Base-by-base conservation (phyloP, 2,329 filamentous ascomycete species). In the Aspergillus latus region DNA sequence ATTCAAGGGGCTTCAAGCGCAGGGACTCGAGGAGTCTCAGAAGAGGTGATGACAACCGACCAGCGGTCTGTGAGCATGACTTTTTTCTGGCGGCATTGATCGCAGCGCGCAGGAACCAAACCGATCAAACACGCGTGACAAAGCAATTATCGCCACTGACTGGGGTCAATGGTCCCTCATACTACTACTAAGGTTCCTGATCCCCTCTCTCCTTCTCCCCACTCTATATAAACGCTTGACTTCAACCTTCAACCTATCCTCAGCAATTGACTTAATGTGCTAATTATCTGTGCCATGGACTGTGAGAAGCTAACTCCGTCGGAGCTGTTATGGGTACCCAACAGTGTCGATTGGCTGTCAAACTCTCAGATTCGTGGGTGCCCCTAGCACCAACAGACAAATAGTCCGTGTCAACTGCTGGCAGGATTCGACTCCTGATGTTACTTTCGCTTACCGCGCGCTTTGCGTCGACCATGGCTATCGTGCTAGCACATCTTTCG, bases 31-130 rank as follows among this genome's bases (percentile, higher is more conserved):
- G 45, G 13, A 13, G 10, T 47, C 36, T n/a, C 16, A 49, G 34
- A 32, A 34, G 47, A 37, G 36, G 29, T 15, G 34, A 56, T 45
- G 49, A 32, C 34, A 34, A 44, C 56, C 28, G 47, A 26, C 51
- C 42, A 58, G 52, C 46, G n/a, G 50, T 54, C 26, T 11, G 55
- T 56, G 58, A 58, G 49, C 51, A 62, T 60, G 49, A 57, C 57
- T 59, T 59, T 59, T 21, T 51, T 57, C 43, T 45, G 50, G 54
- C 30, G 49, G 48, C 32, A 49, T 44, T 52, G 37, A 40, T 46
- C 13, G 36, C 21, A 42, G 48, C 51, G 43, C 46, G 57, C 54
- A 59, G 58, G 57, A 62, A 62, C 55, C 60, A 61, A 62, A 62
- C 60, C 11, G 39, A 60, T 45, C 60, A 60, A 62, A 62, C 60